Conservation (phyloP, 2,329 filamentous ascomycete species). For the Ambrosiella cleistominuta region DNA sequence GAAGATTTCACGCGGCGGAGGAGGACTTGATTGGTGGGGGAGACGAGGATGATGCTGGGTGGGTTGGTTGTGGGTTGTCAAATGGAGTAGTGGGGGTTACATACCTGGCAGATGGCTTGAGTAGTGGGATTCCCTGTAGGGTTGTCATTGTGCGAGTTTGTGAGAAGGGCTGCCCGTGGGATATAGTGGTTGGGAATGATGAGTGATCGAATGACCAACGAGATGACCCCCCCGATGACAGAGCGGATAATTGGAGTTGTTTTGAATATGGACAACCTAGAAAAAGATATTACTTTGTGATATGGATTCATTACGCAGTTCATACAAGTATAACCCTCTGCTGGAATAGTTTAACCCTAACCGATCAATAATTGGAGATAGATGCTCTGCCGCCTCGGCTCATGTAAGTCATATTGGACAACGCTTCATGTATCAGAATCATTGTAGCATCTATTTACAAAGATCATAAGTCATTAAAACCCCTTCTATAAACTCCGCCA, state of each 20-base stretch:
- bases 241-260: too few relatives aligned
- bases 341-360: too few relatives aligned
- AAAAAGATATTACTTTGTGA: too few relatives aligned
- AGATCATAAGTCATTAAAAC: background rate
- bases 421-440: background rate
- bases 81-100: background rate
- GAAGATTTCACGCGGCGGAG: conserved; percentile 73
- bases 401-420: background rate
- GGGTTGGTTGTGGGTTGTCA: too few relatives aligned
- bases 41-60: conserved; percentile 55
- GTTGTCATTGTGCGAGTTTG: background rate
- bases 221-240: background rate
- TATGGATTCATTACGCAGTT: too few relatives aligned
- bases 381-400: background rate
- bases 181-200: background rate
- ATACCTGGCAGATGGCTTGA: background rate
- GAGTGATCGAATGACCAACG: background rate
- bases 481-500: background rate
- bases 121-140: too few relatives aligned
- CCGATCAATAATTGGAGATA: background rate
- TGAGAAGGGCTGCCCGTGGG: background rate
- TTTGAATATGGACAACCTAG: too few relatives aligned
- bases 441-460: background rate
- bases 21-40: conserved; percentile 70
- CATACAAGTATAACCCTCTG: too few relatives aligned